phyloP scores from a whole-genome alignment of 306 rosid genomes.

The Psophocarpus tetragonolobus region DNA sequence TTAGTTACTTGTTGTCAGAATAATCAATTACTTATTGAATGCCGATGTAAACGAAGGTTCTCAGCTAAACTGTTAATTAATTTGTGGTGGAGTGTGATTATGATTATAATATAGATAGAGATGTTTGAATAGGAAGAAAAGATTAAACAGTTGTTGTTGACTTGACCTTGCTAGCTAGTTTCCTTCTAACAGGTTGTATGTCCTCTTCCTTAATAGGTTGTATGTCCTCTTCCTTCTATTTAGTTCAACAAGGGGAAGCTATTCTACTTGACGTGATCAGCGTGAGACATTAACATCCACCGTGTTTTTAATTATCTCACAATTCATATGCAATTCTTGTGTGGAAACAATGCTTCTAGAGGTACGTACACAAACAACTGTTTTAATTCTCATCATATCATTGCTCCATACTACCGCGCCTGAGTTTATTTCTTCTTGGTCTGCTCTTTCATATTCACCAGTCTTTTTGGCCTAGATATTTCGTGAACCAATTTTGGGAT shows the following conservation, averaged over 20 bases:
- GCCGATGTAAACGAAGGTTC: not conserved
- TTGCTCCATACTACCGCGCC: not conserved
- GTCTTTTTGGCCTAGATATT: not conserved
- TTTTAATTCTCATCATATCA: not conserved
- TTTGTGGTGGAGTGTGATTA: not conserved
- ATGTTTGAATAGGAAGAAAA: not conserved
- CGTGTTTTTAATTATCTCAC: conserved; percentile 12
- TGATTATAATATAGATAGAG: not conserved
- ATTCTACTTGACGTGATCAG: conserved; percentile 23
- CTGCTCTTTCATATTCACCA: not conserved
- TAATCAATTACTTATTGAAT: not conserved
- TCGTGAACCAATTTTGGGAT: not conserved
- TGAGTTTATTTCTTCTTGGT: conserved; percentile 30
- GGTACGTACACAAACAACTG: conserved; percentile 32
- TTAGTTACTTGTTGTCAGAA: not conserved
- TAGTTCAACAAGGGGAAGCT: conserved; percentile 17
- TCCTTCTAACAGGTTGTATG: conserved; percentile 9
- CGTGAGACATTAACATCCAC: conserved; percentile 15
- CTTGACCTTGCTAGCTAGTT: conserved; percentile 31
- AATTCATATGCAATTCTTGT: conserved; percentile 17
- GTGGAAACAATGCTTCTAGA: conserved; percentile 40
- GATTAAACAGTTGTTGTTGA: conserved; percentile 19
- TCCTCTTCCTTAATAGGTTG: conserved; percentile 1
- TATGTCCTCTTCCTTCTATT: conserved; percentile 20
- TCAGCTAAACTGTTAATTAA: not conserved